These are phyloP conservation scores for Coniosporium tulheliwenetii DNA, from an alignment of 2,329 filamentous ascomycete genomes.

Conservation along the genomic window DNA sequence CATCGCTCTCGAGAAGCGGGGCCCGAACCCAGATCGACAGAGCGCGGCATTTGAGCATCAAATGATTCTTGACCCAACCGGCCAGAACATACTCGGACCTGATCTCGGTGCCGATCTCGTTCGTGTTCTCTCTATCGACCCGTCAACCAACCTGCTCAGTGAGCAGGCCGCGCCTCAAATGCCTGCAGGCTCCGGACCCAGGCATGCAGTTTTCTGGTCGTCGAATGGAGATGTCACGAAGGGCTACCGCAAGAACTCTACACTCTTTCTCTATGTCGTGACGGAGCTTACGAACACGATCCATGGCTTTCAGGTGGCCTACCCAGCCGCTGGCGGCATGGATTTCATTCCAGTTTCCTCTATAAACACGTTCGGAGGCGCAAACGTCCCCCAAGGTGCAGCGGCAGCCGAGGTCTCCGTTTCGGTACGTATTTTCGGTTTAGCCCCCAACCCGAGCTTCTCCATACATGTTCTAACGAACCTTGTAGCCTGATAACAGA, in stretches of 20 bases:
- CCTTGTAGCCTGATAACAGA: constrained; percentile 26
- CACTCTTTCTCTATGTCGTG: constrained; percentile 22
- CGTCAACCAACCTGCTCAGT: constrained; percentile 10
- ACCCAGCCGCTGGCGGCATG: constrained; percentile 27
- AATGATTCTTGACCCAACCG: constrained; percentile 20
- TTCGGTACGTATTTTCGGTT: constrained; percentile 7
- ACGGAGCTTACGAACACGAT: constrained; percentile 36
- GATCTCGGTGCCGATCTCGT: constrained; percentile 22
- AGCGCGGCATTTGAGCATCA: constrained; percentile 19
- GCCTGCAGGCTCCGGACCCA: constrained; percentile 16
- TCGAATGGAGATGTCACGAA: constrained; percentile 3
- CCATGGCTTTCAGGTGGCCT: constrained; percentile 30
- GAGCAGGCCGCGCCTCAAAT: constrained; percentile 10
- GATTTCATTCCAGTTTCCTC: constrained; percentile 29
- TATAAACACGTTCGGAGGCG: constrained; percentile 30
- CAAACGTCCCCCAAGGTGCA: constrained; percentile 27
- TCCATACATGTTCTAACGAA: constrained; percentile 1
- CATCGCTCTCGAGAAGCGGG: constrained; percentile 13
- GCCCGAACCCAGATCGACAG: constrained; percentile 14
- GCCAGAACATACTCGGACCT: constrained; percentile 19
- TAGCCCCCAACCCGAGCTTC: not conserved
- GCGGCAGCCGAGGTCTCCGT: constrained; percentile 42
- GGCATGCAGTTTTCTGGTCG: constrained; percentile 19
- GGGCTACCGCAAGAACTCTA: constrained; percentile 9
- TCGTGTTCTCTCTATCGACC: constrained; percentile 15